Percentiles rank a stretch among this genome's conserved stretches.
Evolutionary conservation across 2,329 filamentous ascomycete species (phyloP).

Genomic region (Periconia digitata): DNA sequence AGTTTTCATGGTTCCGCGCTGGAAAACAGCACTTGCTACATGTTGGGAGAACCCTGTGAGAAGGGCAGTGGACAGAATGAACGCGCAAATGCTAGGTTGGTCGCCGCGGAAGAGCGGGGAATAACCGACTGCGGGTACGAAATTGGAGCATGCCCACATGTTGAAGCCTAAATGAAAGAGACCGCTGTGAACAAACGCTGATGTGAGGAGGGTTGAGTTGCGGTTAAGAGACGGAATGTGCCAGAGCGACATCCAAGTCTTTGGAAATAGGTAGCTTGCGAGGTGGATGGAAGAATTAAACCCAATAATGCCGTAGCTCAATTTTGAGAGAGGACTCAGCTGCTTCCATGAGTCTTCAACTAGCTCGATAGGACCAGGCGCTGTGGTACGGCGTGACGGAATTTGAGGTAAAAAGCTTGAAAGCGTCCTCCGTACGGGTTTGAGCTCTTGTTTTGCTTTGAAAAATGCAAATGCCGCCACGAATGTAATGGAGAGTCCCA

Average conservation of each 20-base stretch:
- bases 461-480: conserved; percentile 31
- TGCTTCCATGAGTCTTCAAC: conserved; percentile 25
- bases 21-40: conserved; percentile 25
- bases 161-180: conserved; percentile 28
- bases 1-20: conserved; percentile 16
- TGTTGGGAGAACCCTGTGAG: conserved; percentile 36
- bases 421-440: conserved; percentile 4
- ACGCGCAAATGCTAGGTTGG: conserved; percentile 30
- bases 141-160: conserved; percentile 34
- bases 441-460: conserved; percentile 29
- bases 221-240: conserved; percentile 32
- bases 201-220: conserved; percentile 34
- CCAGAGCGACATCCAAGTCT: conserved; percentile 30
- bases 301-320: conserved; percentile 31
- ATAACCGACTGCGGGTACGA: conserved; percentile 31
- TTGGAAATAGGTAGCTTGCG: conserved; percentile 21
- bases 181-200: conserved; percentile 30
- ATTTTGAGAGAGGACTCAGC: conserved; percentile 28
- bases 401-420: conserved; percentile 21
- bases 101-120: conserved; percentile 34
- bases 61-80: conserved; percentile 33
- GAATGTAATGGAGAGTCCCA: conserved; percentile 29
- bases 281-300: conserved; percentile 31
- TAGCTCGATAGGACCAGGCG: conserved; percentile 31
- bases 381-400: conserved; percentile 13